Evolutionary conservation across 306 rosid genomes (phyloP), one percentile per base, ranked within the genome.

Genomic region (Hippophae tibetana): DNA sequence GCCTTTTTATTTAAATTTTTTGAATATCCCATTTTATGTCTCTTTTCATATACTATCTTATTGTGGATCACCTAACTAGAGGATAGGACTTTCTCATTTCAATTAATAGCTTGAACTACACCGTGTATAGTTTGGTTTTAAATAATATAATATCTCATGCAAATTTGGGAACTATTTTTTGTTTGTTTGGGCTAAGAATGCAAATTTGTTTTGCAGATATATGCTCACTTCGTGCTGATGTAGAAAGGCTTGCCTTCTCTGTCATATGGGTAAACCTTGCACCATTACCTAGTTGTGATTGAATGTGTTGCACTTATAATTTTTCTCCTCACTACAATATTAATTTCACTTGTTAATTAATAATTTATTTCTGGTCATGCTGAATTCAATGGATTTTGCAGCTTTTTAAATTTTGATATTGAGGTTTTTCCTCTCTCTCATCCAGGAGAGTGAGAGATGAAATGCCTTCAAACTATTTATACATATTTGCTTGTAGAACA

Each of bases 211-310:
- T 53, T 77, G 75, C 93, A 92, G 99, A 92, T 60, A 73, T 92
- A 76, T 92, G 99, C 69, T 92, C 99, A 47, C 99, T 92, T 67
- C 90, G 95, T 65, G 89, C 96, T 70, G 96, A 92, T 48, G 99
- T 92, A 82, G 96, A 92, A 69, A 88, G 99, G 81, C 88, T 92
- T 26, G 95, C 97, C 43, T 92, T 92, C 71, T 88, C 99, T 53
- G 95, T 92, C 63, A 80, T 92, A 69, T 92, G 99, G 99, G 99
- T 92, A 82, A 70, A 78, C 76, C 43, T 18, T 52, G 9, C 42
- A 1, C 60, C 46, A 62, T 38, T 48, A 57, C 50, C 52, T 54
- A 49, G 41, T 64, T 63, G 27, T 26, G 25, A 56, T 47, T 42
- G 47, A 50, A 52, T 46, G 52, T 42, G 58, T 60, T 55, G 31